Evolutionary conservation across 1,284 basidiomycete species (phyloP).

Genomic region (Coniferiporia sulphurascens): DNA sequence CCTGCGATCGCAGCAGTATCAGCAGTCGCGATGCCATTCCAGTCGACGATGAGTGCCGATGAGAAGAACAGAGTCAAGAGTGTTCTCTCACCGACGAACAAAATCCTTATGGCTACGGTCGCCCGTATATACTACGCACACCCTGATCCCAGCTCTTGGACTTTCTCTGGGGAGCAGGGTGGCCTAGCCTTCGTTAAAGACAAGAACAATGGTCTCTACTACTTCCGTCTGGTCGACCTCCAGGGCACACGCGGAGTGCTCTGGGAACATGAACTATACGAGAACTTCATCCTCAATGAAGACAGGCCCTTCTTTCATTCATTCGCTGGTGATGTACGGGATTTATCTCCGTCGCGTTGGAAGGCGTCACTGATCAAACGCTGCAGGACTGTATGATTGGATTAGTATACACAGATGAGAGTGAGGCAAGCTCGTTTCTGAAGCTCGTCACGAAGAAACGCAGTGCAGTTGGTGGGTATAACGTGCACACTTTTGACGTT

Average conservation of each 20-base stretch:
- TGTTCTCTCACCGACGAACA: constrained; percentile 54
- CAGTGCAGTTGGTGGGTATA: constrained; percentile 49
- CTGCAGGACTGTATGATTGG: constrained; percentile 82
- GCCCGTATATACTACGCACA: constrained; percentile 86
- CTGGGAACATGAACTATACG: constrained; percentile 93
- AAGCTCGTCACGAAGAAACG: constrained; percentile 83
- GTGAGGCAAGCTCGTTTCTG: constrained; percentile 82
- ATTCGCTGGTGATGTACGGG: constrained; percentile 81
- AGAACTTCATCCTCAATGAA: constrained; percentile 78
- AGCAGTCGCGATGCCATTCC: constrained; percentile 54
- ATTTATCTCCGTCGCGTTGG: constrained; percentile 1
- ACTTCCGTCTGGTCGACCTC: constrained; percentile 79
- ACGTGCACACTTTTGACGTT: constrained; percentile 12
- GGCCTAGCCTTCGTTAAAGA: constrained; percentile 73
- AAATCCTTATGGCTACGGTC: constrained; percentile 75
- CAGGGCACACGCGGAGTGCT: constrained; percentile 80
- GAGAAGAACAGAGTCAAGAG: constrained; percentile 78
- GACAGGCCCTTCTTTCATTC: constrained; percentile 94
- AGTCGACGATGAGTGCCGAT: constrained; percentile 61
- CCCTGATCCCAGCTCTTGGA: constrained; percentile 73
- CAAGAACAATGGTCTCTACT: constrained; percentile 51
- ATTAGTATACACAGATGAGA: constrained; percentile 85
- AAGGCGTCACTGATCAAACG: constrained; percentile 8
- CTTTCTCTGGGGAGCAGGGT: constrained; percentile 82
- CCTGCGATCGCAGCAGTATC: background rate